phyloP scores from a whole-genome alignment of 768 basidiomycete species.

The Hirschioporus abietinus region DNA sequence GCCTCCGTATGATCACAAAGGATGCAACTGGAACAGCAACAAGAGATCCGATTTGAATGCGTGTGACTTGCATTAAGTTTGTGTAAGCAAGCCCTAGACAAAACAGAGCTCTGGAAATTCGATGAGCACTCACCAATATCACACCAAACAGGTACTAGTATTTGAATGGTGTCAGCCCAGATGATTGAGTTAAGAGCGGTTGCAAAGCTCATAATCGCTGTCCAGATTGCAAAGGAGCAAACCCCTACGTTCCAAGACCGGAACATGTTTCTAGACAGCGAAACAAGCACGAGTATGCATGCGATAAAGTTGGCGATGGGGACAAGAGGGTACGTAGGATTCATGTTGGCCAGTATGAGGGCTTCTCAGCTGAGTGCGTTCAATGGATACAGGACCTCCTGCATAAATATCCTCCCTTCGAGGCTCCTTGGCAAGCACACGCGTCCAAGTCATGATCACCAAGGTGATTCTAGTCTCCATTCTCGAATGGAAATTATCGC shows the following conservation, averaged over 20 bases:
- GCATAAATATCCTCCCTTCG: no score
- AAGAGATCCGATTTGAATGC: not conserved
- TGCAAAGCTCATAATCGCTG: slow-evolving; percentile 1
- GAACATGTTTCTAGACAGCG: not conserved
- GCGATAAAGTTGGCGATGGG: not conserved
- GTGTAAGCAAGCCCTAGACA: not conserved
- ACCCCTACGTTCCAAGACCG: slow-evolving; percentile 27
- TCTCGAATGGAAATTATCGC: no score
- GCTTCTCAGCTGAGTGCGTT: no score
- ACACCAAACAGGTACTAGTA: slow-evolving; percentile 29
- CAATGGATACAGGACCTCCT: no score
- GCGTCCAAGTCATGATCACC: no score
- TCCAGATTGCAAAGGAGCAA: slow-evolving; percentile 29
- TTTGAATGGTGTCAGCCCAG: slow-evolving; percentile 23
- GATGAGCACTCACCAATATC: slow-evolving; percentile 27
- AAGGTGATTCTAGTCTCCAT: no score
- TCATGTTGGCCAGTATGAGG: no score
- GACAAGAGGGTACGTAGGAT: not conserved
- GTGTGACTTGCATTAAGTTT: not conserved
- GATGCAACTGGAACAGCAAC: not conserved
- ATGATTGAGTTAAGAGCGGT: slow-evolving; percentile 25
- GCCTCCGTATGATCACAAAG: not conserved
- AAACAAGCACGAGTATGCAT: not conserved
- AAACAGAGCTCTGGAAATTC: no score
- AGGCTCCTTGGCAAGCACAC: no score